Percentiles rank a stretch among this genome's conserved stretches.
These are phyloP conservation scores for Thelonectria rubi DNA, from an alignment of 2,329 filamentous ascomycete species.

Conservation along the genomic window DNA sequence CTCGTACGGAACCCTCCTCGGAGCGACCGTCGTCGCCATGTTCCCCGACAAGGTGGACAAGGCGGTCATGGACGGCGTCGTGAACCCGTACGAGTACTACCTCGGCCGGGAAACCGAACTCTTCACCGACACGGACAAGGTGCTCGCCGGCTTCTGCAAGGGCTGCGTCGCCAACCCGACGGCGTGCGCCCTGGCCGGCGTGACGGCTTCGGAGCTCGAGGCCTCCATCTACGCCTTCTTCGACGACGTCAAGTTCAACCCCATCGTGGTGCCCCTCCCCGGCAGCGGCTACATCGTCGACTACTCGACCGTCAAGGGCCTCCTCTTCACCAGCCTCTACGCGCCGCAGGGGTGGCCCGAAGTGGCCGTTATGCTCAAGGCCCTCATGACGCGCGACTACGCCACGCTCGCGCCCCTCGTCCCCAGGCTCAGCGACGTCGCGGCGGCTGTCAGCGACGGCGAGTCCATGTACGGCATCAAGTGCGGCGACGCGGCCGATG, in stretches of 20 bases:
- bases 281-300: conserved; percentile 28
- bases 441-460: neutral
- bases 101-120: conserved; percentile 34
- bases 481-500: conserved; percentile 47
- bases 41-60: conserved; percentile 49
- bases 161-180: conserved; percentile 36
- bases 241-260: conserved; percentile 36
- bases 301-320: conserved; percentile 29
- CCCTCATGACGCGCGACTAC: conserved; percentile 46
- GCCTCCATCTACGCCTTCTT: conserved; percentile 35
- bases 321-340: conserved; percentile 25
- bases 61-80: conserved; percentile 45
- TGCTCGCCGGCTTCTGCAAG: conserved; percentile 39
- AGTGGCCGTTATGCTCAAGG: conserved; percentile 51
- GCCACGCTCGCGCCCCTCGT: neutral
- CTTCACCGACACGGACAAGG: conserved; percentile 39
- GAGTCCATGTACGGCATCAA: conserved; percentile 41
- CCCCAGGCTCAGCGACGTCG: neutral
- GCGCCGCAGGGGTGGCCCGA: conserved; percentile 47
- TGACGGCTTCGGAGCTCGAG: conserved; percentile 38
- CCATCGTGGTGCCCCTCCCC: conserved; percentile 32
- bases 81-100: conserved; percentile 47
- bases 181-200: conserved; percentile 36
- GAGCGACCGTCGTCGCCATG: conserved; percentile 51
- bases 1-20: conserved; percentile 52